These are phyloP conservation scores for Coprinopsis strossmayeri DNA, from an alignment of 768 basidiomycete genomes.

Conservation along the genomic window DNA sequence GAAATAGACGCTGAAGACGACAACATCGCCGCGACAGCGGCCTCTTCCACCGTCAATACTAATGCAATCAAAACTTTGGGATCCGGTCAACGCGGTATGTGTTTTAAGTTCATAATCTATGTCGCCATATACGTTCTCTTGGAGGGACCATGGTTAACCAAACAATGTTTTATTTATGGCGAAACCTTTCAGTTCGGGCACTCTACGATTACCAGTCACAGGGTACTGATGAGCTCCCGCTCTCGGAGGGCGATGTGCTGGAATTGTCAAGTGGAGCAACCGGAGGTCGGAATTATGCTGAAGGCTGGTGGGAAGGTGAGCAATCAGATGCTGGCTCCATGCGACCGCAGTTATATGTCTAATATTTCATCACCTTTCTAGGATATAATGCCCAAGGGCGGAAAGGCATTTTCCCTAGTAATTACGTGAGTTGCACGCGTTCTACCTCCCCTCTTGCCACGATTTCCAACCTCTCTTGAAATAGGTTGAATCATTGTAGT, in stretches of 20 bases:
- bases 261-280: slow-evolving; percentile 56
- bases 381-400: slow-evolving; percentile 52
- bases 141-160: no score
- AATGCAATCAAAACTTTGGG: slow-evolving; percentile 20
- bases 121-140: not conserved
- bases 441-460: slow-evolving; percentile 4
- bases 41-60: not conserved
- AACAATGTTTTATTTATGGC: no score
- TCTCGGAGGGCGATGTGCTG: slow-evolving; percentile 55
- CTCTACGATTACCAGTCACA: slow-evolving; percentile 73
- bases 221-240: slow-evolving; percentile 62
- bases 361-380: slow-evolving; percentile 22
- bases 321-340: not conserved
- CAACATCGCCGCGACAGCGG: slow-evolving; percentile 19
- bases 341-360: slow-evolving; percentile 10
- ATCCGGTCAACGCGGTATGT: slow-evolving; percentile 49
- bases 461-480: slow-evolving; percentile 11
- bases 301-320: slow-evolving; percentile 87
- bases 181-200: slow-evolving; percentile 56
- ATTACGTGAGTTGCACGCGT: slow-evolving; percentile 58
- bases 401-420: slow-evolving; percentile 84
- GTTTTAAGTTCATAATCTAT: slow-evolving; percentile 17
- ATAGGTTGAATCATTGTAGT: slow-evolving; percentile 37
- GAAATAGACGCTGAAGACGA: slow-evolving; percentile 22
- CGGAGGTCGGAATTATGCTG: slow-evolving; percentile 62